These are phyloP conservation scores for Solanum piurae DNA, from an alignment of 257 asterid species.

Conservation along the genomic window DNA sequence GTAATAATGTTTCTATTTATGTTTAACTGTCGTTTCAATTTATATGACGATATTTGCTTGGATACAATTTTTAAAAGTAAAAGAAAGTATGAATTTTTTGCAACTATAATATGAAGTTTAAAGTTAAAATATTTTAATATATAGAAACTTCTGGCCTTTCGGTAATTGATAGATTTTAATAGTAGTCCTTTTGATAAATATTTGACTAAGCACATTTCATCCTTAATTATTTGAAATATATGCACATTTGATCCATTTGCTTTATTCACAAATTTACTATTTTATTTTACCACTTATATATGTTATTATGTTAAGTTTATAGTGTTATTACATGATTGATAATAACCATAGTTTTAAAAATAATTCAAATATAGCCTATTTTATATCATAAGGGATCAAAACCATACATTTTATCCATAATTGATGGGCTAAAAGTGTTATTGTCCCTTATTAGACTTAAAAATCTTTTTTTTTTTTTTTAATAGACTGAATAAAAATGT, in stretches of 20 bases:
- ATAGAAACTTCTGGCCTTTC: too few relatives aligned
- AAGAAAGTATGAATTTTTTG: not conserved
- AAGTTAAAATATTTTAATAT: not conserved
- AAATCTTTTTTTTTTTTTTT: not conserved
- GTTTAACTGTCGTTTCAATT: not conserved
- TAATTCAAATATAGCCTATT: not conserved
- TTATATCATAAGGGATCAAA: not conserved
- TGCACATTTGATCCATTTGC: not conserved
- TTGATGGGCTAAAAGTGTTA: not conserved
- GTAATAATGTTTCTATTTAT: slow-evolving; percentile 6
- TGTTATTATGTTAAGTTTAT: too few relatives aligned
- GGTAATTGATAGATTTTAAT: too few relatives aligned
- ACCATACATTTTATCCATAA: not conserved
- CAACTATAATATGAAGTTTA: not conserved
- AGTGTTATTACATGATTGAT: too few relatives aligned
- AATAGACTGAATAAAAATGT: not conserved
- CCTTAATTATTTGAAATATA: not conserved
- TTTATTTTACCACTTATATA: not conserved
- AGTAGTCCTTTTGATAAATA: too few relatives aligned
- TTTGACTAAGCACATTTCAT: too few relatives aligned
- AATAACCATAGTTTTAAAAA: not conserved
- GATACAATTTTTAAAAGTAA: not conserved
- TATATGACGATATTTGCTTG: not conserved
- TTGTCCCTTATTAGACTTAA: not conserved
- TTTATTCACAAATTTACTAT: not conserved